These are phyloP conservation scores for Stemphylium vesicarium DNA, from an alignment of 2,329 filamentous ascomycete genomes.

Conservation along the genomic window DNA sequence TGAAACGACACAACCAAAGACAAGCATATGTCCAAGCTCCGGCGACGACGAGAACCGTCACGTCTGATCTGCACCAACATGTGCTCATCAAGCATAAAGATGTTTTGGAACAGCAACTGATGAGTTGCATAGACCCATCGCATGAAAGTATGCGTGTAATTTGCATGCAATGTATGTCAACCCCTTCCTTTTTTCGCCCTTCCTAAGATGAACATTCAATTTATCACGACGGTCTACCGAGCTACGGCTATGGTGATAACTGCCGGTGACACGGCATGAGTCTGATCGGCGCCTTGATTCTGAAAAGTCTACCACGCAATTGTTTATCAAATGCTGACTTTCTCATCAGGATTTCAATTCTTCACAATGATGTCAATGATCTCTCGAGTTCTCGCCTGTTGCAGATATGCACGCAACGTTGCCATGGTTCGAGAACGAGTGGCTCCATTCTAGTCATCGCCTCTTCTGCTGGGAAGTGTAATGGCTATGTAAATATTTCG, in stretches of 20 bases:
- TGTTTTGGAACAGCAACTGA: constrained; percentile 11
- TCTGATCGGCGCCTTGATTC: constrained; percentile 34
- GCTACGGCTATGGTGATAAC: constrained; percentile 78
- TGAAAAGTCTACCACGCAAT: background rate
- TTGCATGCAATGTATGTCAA: constrained; percentile 2
- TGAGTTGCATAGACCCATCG: constrained; percentile 7
- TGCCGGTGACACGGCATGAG: constrained; percentile 74
- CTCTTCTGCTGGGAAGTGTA: background rate
- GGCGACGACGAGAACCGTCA: constrained; percentile 56
- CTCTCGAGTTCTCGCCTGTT: background rate
- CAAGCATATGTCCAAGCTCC: constrained; percentile 98
- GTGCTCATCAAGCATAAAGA: constrained; percentile 6
- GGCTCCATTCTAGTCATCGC: background rate
- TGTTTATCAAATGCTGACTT: constrained; percentile 13
- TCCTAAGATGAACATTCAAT: constrained; percentile 51
- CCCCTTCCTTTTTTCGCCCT: background rate
- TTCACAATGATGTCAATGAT: background rate
- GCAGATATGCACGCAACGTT: background rate
- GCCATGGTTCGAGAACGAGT: background rate
- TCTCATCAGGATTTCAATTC: background rate
- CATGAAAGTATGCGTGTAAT: background rate
- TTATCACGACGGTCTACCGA: constrained; percentile 90
- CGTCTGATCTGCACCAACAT: constrained; percentile 36
- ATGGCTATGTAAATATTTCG: too few relatives aligned
- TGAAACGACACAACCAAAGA: constrained; percentile 82